phyloP scores from a whole-genome alignment of 192 early-diverging fungal species.

The Podila minutissima region DNA sequence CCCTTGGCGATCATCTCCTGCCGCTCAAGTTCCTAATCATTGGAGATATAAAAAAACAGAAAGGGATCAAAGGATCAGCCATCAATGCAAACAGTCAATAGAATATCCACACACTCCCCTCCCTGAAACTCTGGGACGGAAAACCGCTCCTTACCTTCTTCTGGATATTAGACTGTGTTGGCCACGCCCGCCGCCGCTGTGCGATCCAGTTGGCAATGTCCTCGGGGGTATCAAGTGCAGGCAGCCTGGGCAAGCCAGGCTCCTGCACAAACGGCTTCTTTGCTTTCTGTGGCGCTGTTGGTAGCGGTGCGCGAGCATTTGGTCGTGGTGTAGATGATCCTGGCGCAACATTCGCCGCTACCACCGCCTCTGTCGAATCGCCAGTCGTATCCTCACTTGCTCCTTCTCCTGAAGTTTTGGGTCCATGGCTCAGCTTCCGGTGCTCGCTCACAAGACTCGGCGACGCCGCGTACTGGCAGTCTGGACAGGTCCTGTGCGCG shows the following conservation, averaged over 20 bases:
- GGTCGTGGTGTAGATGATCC: not conserved
- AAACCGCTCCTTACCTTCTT: conserved; percentile 22
- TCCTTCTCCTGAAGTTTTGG: not conserved
- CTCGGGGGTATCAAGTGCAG: conserved; percentile 41
- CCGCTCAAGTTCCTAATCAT: conserved; percentile 29
- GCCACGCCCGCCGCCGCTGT: conserved; percentile 38
- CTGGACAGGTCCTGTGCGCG: conserved; percentile 36
- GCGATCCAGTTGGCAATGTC: conserved; percentile 48
- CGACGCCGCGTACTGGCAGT: conserved; percentile 33
- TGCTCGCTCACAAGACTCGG: conserved; percentile 46
- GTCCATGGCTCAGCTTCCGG: conserved; percentile 28
- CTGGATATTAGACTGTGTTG: conserved; percentile 38
- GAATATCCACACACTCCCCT: not conserved
- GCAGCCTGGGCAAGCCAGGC: not conserved
- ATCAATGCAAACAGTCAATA: not conserved
- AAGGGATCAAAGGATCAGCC: not conserved
- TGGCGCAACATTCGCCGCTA: not conserved
- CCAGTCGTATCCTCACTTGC: not conserved
- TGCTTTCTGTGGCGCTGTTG: not conserved
- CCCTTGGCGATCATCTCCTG: conserved; percentile 52
- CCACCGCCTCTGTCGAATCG: not conserved
- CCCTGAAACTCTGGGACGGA: not conserved
- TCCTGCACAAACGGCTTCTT: not conserved
- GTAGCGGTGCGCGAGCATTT: not conserved
- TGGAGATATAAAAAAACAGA: not conserved